Conservation (phyloP, 176 grass and related monocot genomes). For the Juncus effusus region DNA sequence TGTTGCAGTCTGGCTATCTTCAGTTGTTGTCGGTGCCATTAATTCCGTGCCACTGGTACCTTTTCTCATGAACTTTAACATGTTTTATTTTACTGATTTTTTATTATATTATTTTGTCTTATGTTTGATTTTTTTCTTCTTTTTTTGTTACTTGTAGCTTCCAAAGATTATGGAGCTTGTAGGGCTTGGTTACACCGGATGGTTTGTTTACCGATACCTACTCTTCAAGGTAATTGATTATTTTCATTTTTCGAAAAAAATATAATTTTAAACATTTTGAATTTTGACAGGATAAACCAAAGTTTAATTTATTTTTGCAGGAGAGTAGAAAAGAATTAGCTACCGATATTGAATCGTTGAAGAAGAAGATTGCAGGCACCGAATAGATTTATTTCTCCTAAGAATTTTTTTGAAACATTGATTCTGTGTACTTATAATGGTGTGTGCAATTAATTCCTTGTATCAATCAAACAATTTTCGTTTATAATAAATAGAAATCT, state of each 20-base stretch:
- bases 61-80: background rate
- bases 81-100: background rate
- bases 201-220: slow-evolving; percentile 98
- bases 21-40: slow-evolving; percentile 75
- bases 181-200: slow-evolving; percentile 90
- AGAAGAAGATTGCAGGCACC: slow-evolving; percentile 81
- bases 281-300: background rate
- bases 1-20: slow-evolving; percentile 80
- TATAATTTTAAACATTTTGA: background rate
- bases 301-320: slow-evolving; percentile 28
- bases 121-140: background rate
- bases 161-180: slow-evolving; percentile 93
- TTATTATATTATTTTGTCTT: background rate
- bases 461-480: slow-evolving; percentile 9
- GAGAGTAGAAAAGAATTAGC: slow-evolving; percentile 83
- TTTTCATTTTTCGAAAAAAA: background rate
- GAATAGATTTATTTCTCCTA: slow-evolving; percentile 41
- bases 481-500: background rate
- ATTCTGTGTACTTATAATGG: slow-evolving; percentile 15
- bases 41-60: slow-evolving; percentile 95
- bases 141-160: slow-evolving; percentile 43
- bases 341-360: slow-evolving; percentile 66
- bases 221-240: slow-evolving; percentile 76
- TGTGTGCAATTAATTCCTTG: slow-evolving; percentile 19
- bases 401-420: slow-evolving; percentile 17